Base-by-base conservation (phyloP, 164 flowering plant species). In the Stephania yunnanensis region DNA sequence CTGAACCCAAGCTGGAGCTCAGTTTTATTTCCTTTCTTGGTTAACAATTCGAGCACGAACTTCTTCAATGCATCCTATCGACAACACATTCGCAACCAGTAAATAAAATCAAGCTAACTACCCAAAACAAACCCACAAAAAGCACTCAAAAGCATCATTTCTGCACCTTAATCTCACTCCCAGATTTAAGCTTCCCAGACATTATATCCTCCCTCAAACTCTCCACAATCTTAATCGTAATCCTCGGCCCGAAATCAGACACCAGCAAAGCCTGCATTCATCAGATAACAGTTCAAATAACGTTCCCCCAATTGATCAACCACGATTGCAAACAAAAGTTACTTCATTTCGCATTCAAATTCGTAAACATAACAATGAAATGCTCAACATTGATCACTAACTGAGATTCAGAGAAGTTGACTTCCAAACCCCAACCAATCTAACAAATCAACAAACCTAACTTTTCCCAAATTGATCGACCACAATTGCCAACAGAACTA, bases 191-290 rank as follows among this genome's bases (percentile, higher is more conserved):
- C 84, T 93, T 95, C 73, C 97, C 98, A 1, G 84, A 84, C 71
- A 91, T 84, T 46, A 95, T 95, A 80, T 95, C 98, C 53, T 88
- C 88, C 69, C 98, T 81, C 86, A 95, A 87, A 76, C 89, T 83
- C 72, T 92, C 98, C 73, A 93, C 99, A 74, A 95, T 93, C 88
- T 91, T 92, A 71, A 93, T 81, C 3, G 98, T 90, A 68, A 92
- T 95, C 78, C 68, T 88, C 12, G 99, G 99, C 71, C 99, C 98
- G 86, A 95, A 95, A 85, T 95, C 99, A 76, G 98, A 87, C 42
- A 93, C 97, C 84, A 95, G 81, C 68, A 95, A 77, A 67, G 89
- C 97, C 99, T 95, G 78, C 64, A 84, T 73, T 17, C 68, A 11
- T 36, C 42, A 36, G 42, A 36, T 36, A 36, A 36, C 42, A 36